Conservation (phyloP, 2,329 filamentous ascomycete genomes). For the Trichoderma cornu-damae region DNA sequence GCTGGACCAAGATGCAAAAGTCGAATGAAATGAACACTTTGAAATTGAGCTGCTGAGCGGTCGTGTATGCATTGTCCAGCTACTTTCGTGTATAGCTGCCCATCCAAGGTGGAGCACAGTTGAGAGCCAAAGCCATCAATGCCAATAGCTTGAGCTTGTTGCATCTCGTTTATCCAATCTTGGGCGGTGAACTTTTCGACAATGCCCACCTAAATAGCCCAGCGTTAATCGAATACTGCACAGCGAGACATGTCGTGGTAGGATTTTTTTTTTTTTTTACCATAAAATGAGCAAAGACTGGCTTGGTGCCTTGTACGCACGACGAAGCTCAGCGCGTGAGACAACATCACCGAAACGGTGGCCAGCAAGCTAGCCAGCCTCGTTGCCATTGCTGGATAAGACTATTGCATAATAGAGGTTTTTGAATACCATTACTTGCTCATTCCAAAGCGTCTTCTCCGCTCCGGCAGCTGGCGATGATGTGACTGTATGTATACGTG, state of each 20-base stretch:
- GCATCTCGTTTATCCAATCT: conserved; percentile 23
- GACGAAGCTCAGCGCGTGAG: not conserved
- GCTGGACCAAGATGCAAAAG: conserved; percentile 25
- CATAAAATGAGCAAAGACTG: conserved; percentile 20
- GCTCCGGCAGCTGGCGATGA: not conserved
- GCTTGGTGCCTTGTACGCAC: conserved; percentile 1
- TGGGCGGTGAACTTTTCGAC: conserved; percentile 22
- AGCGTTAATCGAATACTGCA: not conserved
- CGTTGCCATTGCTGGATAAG: not conserved
- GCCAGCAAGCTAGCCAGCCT: not conserved
- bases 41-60: conserved; percentile 21
- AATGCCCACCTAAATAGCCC: conserved; percentile 20
- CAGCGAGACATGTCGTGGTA: not conserved
- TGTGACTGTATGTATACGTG: not conserved
- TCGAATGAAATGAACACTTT: conserved; percentile 26
- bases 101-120: conserved; percentile 23
- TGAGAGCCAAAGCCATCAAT: conserved; percentile 25
- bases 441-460: not conserved
- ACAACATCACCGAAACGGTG: not conserved
- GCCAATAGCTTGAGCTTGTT: conserved; percentile 23
- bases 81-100: conserved; percentile 24
- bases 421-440: not conserved
- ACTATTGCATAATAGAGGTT: not conserved
- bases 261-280: no score
- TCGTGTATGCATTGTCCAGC: conserved; percentile 22